A percentile compares a stretch with the other conserved stretches of the same genome.
Evolutionary conservation across 2,329 filamentous ascomycete genomes (phyloP).

Genomic region (Cyphellophora attinorum): DNA sequence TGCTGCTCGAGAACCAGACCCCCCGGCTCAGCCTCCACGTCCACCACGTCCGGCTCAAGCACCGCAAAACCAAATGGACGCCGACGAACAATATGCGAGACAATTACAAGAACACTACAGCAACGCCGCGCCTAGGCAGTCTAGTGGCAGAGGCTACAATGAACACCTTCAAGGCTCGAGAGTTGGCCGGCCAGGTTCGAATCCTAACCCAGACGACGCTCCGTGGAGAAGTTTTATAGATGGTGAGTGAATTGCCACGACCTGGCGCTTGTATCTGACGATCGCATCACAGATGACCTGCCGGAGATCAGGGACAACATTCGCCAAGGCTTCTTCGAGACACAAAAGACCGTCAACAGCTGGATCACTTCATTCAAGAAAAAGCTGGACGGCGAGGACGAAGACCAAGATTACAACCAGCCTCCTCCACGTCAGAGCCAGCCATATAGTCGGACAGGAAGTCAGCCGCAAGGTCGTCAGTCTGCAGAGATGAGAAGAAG

Average conservation of each 20-base stretch:
- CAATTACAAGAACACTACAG: conserved; percentile 89
- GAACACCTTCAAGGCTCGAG: conserved; percentile 19
- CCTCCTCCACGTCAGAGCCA: conserved; percentile 26
- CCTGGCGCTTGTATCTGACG: conserved; percentile 10
- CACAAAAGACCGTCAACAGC: conserved; percentile 81
- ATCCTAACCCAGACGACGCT: conserved; percentile 39
- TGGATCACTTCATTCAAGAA: conserved; percentile 92
- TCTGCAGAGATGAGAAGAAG: conserved; percentile 62
- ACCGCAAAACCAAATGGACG: conserved; percentile 57
- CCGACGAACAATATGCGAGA: conserved; percentile 83
- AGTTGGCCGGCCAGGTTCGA: conserved; percentile 22
- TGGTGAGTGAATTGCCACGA: conserved; percentile 29
- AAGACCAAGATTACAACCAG: conserved; percentile 48
- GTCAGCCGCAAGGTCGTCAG: conserved; percentile 35
- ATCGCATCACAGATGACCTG: conserved; percentile 62
- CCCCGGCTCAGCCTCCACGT: conserved; percentile 74
- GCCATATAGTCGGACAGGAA: conserved; percentile 28
- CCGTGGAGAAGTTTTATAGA: conserved; percentile 76
- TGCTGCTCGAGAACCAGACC: conserved; percentile 50
- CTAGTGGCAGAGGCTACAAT: conserved; percentile 19
- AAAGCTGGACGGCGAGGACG: conserved; percentile 80
- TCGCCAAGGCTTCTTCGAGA: conserved; percentile 88
- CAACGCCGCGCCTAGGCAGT: conserved; percentile 20
- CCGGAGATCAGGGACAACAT: conserved; percentile 89
- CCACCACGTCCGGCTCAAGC: conserved; percentile 40